Conservation (phyloP, 1,284 basidiomycete genomes). For the Uromyces viciae-fabae region DNA sequence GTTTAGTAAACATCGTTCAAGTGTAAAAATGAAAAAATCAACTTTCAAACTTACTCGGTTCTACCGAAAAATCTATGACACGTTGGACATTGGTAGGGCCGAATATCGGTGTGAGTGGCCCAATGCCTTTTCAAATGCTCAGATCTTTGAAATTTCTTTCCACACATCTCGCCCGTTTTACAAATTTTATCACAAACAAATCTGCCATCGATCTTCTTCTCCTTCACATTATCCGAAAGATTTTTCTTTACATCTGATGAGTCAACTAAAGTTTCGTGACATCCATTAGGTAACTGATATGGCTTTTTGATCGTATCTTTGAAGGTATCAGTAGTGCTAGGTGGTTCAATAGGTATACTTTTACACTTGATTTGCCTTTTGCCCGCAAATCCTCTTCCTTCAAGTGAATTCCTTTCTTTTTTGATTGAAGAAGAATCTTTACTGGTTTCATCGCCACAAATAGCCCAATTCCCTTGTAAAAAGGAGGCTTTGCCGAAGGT, state of each 20-base stretch:
- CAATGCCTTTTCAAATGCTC: neutral
- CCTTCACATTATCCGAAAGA: neutral
- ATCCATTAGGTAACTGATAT: neutral
- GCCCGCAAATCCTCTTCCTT: no score
- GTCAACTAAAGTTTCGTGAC: neutral
- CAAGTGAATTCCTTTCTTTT: no score
- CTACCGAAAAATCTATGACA: neutral
- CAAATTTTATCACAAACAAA: neutral
- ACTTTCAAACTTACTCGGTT: neutral
- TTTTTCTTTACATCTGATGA: neutral
- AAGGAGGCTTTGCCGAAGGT: conserved; percentile 22
- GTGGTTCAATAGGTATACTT: neutral
- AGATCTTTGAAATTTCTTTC: neutral
- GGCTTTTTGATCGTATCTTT: neutral
- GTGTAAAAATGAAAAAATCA: no score
- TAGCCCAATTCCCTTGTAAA: conserved; percentile 17
- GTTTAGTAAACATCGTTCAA: no score
- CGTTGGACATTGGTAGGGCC: neutral
- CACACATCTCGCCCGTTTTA: neutral
- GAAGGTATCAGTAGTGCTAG: neutral
- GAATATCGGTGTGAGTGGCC: neutral
- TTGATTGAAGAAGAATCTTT: neutral
- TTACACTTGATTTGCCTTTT: neutral
- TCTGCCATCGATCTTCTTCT: neutral
- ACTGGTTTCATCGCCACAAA: neutral